phyloP scores from a whole-genome alignment of 2,329 filamentous ascomycete genomes.

The Colletotrichum chrysophilum region DNA sequence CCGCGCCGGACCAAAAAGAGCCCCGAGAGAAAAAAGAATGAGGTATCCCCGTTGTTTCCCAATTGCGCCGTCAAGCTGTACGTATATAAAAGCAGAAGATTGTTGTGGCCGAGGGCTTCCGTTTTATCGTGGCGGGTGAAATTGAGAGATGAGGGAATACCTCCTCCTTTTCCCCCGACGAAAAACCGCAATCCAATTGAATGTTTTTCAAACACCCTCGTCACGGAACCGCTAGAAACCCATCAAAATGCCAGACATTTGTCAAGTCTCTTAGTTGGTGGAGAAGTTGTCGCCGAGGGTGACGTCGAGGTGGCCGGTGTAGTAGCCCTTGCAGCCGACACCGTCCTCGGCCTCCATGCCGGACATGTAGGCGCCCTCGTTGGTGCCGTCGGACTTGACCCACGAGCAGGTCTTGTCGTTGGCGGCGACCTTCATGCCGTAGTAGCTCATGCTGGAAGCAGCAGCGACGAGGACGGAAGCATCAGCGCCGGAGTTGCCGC shows the following conservation, averaged over 20 bases:
- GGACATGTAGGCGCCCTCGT: constrained; percentile 40
- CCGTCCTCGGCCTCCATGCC: constrained; percentile 44
- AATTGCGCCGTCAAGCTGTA: constrained; percentile 16
- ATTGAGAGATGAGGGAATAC: background rate
- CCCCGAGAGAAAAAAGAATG: background rate
- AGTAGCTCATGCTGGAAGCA: constrained; percentile 31
- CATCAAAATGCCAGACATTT: background rate
- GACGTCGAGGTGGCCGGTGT: constrained; percentile 32
- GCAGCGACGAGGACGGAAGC: constrained; percentile 54
- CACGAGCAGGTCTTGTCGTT: constrained; percentile 46
- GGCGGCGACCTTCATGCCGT: constrained; percentile 42
- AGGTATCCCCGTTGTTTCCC: constrained; percentile 4
- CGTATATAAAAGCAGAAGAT: background rate
- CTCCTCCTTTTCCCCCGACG: background rate
- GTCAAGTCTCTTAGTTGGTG: background rate
- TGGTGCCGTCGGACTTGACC: constrained; percentile 37
- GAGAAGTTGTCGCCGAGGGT: constrained; percentile 33
- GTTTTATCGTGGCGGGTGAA: background rate
- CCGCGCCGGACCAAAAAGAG: background rate
- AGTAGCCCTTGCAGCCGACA: constrained; percentile 43
- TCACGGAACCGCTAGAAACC: background rate
- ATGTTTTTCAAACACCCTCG: background rate
- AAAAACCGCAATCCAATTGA: background rate
- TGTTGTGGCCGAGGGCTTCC: background rate
- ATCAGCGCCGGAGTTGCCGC: constrained; percentile 55